These are phyloP conservation scores for Tulasnella sp. DNA, from an alignment of 768 basidiomycete species.

Conservation along the genomic window DNA sequence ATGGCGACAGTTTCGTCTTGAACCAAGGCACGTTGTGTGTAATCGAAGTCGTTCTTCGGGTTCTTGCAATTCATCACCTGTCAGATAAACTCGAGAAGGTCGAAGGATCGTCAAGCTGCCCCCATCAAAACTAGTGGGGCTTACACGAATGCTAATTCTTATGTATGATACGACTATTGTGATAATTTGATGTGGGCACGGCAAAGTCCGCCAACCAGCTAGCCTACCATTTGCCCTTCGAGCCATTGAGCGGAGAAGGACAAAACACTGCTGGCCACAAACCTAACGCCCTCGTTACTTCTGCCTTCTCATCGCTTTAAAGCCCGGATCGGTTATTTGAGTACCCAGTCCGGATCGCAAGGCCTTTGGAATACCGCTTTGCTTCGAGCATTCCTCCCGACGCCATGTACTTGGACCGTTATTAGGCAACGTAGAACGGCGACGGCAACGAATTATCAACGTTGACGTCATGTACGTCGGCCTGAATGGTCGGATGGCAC, in stretches of 20 bases:
- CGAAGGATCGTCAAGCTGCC: background rate
- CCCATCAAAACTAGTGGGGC: background rate
- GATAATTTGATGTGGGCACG: background rate
- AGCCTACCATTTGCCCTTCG: no score
- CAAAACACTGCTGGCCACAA: background rate
- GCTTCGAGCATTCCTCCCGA: background rate
- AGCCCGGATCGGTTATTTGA: background rate
- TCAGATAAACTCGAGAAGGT: background rate
- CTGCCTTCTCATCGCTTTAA: background rate
- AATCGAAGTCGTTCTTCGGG: background rate
- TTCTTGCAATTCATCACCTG: background rate
- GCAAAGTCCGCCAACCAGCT: no score
- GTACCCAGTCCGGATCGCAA: background rate
- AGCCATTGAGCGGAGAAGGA: no score
- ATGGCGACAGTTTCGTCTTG: no score
- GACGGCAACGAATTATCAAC: background rate
- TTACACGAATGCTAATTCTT: background rate
- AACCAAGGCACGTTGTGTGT: no score
- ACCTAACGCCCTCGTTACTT: background rate
- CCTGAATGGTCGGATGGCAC: background rate
- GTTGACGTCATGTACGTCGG: background rate
- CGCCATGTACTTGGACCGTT: background rate
- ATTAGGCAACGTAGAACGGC: background rate
- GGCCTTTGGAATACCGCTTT: no score
- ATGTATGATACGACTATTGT: background rate